phyloP scores from a whole-genome alignment of 768 basidiomycete genomes.

The Termitomyces sp. region DNA sequence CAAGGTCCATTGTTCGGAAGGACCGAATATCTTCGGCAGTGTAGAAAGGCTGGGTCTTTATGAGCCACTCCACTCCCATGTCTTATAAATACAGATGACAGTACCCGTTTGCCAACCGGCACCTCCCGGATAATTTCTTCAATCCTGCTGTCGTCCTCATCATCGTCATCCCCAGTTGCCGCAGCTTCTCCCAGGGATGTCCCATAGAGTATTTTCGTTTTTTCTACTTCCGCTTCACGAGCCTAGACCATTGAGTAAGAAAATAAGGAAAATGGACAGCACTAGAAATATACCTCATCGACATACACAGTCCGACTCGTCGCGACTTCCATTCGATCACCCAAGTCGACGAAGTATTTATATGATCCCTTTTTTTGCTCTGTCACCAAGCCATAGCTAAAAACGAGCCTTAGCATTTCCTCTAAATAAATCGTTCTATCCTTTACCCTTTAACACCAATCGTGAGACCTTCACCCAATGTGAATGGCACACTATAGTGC shows the following conservation, averaged over 20 bases:
- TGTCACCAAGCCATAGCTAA: slow-evolving; percentile 82
- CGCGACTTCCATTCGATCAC: slow-evolving; percentile 73
- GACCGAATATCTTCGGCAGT: slow-evolving; percentile 77
- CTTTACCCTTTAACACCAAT: slow-evolving; percentile 79
- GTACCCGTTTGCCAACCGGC: slow-evolving; percentile 47
- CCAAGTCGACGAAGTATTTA: slow-evolving; percentile 79
- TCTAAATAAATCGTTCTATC: neutral
- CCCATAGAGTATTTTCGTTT: slow-evolving; percentile 40
- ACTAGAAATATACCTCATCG: slow-evolving; percentile 55
- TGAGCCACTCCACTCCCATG: neutral
- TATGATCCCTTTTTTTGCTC: slow-evolving; percentile 82
- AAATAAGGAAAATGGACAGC: neutral
- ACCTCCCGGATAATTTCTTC: slow-evolving; percentile 33
- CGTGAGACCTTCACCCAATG: slow-evolving; percentile 65
- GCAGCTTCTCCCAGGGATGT: slow-evolving; percentile 29
- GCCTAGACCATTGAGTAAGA: slow-evolving; percentile 22
- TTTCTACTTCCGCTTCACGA: slow-evolving; percentile 40
- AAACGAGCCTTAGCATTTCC: neutral
- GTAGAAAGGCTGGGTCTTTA: slow-evolving; percentile 61
- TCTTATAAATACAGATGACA: slow-evolving; percentile 7
- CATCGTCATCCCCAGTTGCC: slow-evolving; percentile 30
- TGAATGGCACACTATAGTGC: slow-evolving; percentile 75
- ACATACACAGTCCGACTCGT: slow-evolving; percentile 64
- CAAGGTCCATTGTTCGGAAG: slow-evolving; percentile 75
- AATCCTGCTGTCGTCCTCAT: slow-evolving; percentile 30